Evolutionary conservation across 179 eudicot genomes (phyloP), one percentile per base, ranked within the genome.

Genomic region (Heliamphora pulchella): DNA sequence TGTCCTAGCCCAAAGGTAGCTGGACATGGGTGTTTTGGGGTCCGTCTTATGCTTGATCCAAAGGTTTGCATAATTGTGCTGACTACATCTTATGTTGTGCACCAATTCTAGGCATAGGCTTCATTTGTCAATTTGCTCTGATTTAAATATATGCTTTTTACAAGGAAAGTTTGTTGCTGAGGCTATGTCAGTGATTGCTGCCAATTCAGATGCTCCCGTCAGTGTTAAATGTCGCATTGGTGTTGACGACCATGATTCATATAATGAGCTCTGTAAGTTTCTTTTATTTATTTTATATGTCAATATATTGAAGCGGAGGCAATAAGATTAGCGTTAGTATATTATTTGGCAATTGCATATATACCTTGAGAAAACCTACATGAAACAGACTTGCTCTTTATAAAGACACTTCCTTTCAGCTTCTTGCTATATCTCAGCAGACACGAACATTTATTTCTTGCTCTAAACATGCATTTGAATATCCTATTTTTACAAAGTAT

Each of bases 11-110:
- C 99, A 10, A 91, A 85, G 91, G 99, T 96, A 71, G 96, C 91
- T 81, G 97, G 98, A 80, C 97, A 91, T 81, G 99, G 99, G 65
- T 95, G 98, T 86, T 95, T 95, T 85, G 98, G 98, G 77, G 98
- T 87, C 69, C 87, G 89, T 46, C 89, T 95, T 53, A 93, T 95
- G 98, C 98, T 93, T 88, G 98, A 95, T 80, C 98, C 97, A 75
- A 89, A 93, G 98, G 98, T 95, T 65, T 74, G 89, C 67, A 73
- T 43, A 22, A 41, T 82, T 73, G 71, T 74, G 46, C 53, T 74
- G 41, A 47, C 55, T 70, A 58, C 48, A 53, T 75, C 8, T 47
- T 43, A 7, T 48, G 64, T 58, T 57, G 43, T 77, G 50, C 62
- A 11, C 9, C 69, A 4, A 18, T 62, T 77, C 22, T 22, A 17